Conservation (phyloP, 208 protist species). For the Strigomonas culicis region DNA sequence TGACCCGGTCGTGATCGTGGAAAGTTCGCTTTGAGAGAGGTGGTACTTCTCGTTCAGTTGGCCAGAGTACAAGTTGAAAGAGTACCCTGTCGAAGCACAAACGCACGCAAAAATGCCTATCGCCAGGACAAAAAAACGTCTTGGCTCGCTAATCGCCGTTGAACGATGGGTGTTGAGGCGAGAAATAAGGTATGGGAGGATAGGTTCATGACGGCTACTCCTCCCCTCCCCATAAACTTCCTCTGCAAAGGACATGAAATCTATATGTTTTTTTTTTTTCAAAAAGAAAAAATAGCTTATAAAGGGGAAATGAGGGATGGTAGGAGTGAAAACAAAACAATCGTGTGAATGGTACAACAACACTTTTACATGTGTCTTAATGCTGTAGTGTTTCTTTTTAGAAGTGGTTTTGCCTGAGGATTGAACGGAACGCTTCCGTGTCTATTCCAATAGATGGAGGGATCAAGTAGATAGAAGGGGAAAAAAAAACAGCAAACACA, state of each 20-base stretch:
- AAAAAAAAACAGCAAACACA: not conserved
- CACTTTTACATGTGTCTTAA: too few species aligned
- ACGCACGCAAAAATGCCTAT: conserved; percentile 38
- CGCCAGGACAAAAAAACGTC: conserved; percentile 35
- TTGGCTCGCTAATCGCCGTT: conserved; percentile 25
- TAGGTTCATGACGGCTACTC: conserved; percentile 17
- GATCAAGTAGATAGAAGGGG: not conserved
- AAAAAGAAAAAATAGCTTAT: not conserved
- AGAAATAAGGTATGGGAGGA: conserved; percentile 20
- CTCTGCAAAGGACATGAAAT: conserved; percentile 13
- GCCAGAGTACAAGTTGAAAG: conserved; percentile 80
- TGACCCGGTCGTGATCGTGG: conserved; percentile 63
- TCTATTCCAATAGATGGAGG: conserved; percentile 29
- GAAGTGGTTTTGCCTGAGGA: conserved; percentile 19
- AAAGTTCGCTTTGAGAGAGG: conserved; percentile 67
- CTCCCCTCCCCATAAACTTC: conserved; percentile 30
- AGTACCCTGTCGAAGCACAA: conserved; percentile 56
- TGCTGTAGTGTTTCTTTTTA: not conserved
- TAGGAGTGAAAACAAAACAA: too few species aligned
- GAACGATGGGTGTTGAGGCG: not conserved
- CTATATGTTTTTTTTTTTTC: not conserved
- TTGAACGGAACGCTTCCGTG: conserved; percentile 77
- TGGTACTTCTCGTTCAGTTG: conserved; percentile 61
- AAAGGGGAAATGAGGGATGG: not conserved
- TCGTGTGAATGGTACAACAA: too few species aligned